Evolutionary conservation across 2,329 filamentous ascomycete genomes (phyloP).

Genomic region (Monosporascus sp.): DNA sequence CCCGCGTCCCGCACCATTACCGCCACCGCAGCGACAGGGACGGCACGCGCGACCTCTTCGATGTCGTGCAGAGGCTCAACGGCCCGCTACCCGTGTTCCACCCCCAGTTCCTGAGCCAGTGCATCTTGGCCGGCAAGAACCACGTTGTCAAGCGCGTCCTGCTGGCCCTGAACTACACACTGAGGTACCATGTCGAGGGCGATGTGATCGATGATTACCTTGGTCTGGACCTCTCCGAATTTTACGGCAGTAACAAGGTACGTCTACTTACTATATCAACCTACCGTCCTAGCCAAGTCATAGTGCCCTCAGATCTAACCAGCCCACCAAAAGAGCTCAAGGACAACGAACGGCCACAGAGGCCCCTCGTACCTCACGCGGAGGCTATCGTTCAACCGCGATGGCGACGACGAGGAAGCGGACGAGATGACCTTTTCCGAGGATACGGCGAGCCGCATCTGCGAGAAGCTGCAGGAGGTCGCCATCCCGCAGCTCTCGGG

Average conservation of each 20-base stretch:
- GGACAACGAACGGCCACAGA: constrained; percentile 14
- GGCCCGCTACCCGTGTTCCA: constrained; percentile 86
- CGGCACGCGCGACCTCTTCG: constrained; percentile 65
- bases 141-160: constrained; percentile 67
- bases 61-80: constrained; percentile 77
- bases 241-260: constrained; percentile 39
- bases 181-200: constrained; percentile 80
- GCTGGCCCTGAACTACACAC: constrained; percentile 62
- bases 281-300: not conserved
- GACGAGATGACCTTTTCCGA: constrained; percentile 66
- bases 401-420: constrained; percentile 65
- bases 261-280: constrained; percentile 8
- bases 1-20: constrained; percentile 38
- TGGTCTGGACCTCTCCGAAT: constrained; percentile 56
- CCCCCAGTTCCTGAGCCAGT: constrained; percentile 83
- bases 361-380: constrained; percentile 32
- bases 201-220: constrained; percentile 76
- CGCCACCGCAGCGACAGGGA: constrained; percentile 27
- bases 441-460: constrained; percentile 62
- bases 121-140: constrained; percentile 74
- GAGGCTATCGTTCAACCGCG: constrained; percentile 37
- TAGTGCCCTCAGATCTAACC: too few relatives aligned
- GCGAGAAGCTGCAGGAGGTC: constrained; percentile 69
- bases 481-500: constrained; percentile 76
- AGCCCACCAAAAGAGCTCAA: not conserved